Conservation (phyloP, 129 eudicot species). For the Pittosporum tobira region DNA sequence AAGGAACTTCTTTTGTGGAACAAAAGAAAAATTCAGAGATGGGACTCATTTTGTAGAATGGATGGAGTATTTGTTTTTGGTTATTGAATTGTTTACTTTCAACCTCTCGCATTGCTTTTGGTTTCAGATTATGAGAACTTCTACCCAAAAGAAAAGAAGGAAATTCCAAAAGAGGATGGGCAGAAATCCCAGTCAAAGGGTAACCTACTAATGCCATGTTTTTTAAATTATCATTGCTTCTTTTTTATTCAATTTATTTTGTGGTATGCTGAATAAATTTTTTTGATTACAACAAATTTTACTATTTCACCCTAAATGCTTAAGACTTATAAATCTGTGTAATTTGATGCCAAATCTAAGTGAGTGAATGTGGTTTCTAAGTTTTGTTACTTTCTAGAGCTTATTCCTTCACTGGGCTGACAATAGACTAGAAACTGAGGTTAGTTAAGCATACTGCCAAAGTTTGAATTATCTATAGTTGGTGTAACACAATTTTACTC, state of each 20-base stretch:
- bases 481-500: not conserved
- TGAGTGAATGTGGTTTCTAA: too few species aligned
- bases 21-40: too few species aligned
- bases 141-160: slow-evolving; percentile 77
- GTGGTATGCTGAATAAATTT: not conserved
- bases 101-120: not conserved
- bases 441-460: not conserved
- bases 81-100: not conserved
- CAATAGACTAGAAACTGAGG: too few species aligned
- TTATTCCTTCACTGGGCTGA: too few species aligned
- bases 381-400: too few species aligned
- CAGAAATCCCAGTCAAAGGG: slow-evolving; percentile 90
- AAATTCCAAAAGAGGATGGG: slow-evolving; percentile 56
- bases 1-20: too few species aligned
- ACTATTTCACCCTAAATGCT: too few species aligned
- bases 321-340: too few species aligned
- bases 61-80: not conserved
- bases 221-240: not conserved
- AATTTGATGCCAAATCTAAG: too few species aligned
- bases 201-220: not conserved
- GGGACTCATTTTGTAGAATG: too few species aligned
- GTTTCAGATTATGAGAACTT: slow-evolving; percentile 80
- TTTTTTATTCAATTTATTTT: not conserved
- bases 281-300: too few species aligned
- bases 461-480: not conserved